Evolutionary conservation across 352 stramenopile genomes (phyloP).

Genomic region (Globisporangium splendens): DNA sequence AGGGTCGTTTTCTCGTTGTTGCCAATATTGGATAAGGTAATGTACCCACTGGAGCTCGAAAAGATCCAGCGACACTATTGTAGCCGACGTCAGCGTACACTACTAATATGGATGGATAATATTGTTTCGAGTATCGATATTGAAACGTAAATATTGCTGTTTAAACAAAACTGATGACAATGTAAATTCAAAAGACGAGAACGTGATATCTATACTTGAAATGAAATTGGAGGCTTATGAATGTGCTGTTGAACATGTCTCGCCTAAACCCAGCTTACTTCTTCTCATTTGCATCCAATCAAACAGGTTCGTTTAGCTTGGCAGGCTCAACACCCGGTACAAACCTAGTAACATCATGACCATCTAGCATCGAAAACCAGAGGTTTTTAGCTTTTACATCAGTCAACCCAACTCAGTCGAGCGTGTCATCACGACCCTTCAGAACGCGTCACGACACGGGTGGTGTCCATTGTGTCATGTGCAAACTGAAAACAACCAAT

Average conservation of each 20-base stretch:
- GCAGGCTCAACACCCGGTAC: too few relatives aligned
- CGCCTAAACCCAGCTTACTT: neutral
- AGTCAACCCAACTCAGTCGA: too few relatives aligned
- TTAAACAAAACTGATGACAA: neutral
- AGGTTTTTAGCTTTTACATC: too few relatives aligned
- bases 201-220: neutral
- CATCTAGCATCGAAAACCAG: too few relatives aligned
- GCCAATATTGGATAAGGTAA: constrained; percentile 1
- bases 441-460: neutral
- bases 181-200: neutral
- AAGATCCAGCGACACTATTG: neutral
- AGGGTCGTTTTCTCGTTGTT: neutral
- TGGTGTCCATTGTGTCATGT: neutral
- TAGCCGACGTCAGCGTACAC: neutral
- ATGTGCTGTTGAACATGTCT: constrained; percentile 1
- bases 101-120: neutral
- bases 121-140: neutral
- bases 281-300: neutral
- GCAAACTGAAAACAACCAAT: too few relatives aligned
- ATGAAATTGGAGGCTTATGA: neutral
- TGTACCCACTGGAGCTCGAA: neutral
- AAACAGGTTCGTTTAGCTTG: too few relatives aligned
- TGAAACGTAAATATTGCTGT: neutral
- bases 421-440: too few relatives aligned
- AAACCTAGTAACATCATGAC: too few relatives aligned